These are phyloP conservation scores for Gossypium lobatum DNA, from an alignment of 441 rosid genomes.

Conservation along the genomic window DNA sequence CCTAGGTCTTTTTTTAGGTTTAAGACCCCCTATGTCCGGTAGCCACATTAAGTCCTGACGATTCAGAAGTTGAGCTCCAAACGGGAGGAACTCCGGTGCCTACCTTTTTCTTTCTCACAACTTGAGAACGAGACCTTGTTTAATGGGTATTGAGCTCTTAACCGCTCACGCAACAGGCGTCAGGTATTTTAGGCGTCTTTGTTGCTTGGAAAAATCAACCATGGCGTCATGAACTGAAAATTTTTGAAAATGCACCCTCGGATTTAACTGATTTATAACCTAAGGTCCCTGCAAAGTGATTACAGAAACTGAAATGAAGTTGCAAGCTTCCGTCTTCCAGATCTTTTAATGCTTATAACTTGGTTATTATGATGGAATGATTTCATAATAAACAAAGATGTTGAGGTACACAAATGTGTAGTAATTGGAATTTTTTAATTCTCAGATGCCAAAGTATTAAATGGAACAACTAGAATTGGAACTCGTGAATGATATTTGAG, in stretches of 20 bases:
- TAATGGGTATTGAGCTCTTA: not conserved
- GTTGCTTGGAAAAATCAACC: not conserved
- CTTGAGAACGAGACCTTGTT: not conserved
- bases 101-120: not conserved
- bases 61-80: not conserved
- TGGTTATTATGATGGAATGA: not conserved
- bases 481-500: not conserved
- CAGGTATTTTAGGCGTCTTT: not conserved
- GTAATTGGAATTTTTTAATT: not conserved
- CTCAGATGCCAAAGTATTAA: not conserved
- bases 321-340: no score
- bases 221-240: not conserved
- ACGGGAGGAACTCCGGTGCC: not conserved
- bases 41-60: not conserved
- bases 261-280: not conserved
- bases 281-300: not conserved
- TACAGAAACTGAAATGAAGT: not conserved
- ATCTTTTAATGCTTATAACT: not conserved
- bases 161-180: not conserved
- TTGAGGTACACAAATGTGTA: not conserved
- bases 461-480: not conserved
- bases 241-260: not conserved
- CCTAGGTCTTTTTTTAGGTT: not conserved
- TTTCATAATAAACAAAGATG: no score
- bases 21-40: not conserved